phyloP scores from a whole-genome alignment of 441 rosid genomes.

The Codiaeum variegatum region DNA sequence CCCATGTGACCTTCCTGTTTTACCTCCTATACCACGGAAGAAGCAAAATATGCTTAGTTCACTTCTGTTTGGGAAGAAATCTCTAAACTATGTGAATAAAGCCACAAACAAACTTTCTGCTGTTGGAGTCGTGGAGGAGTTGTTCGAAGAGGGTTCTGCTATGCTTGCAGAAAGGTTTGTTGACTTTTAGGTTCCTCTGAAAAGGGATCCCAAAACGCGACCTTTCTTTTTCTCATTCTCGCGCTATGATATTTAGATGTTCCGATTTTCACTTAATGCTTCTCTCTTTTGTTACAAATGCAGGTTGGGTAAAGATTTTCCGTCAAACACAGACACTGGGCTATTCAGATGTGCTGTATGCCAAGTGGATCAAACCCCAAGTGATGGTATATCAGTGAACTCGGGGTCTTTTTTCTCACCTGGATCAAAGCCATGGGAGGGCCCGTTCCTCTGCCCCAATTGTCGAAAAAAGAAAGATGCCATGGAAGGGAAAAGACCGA shows the following conservation, averaged over 20 bases:
- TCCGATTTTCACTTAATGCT: neutral
- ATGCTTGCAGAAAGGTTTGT: conserved; percentile 87
- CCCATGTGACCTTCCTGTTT: conserved; percentile 72
- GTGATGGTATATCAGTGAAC: conserved; percentile 48
- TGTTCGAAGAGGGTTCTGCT: conserved; percentile 99
- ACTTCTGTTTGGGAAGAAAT: conserved; percentile 63
- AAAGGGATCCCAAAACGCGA: neutral
- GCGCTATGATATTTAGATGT: neutral
- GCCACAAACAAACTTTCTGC: conserved; percentile 78
- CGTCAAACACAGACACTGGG: conserved; percentile 48
- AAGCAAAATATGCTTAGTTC: conserved; percentile 62
- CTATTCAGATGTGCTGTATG: conserved; percentile 86
- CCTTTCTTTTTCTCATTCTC: neutral
- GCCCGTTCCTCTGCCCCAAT: conserved; percentile 77
- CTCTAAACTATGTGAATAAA: conserved; percentile 41
- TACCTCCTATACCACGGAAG: conserved; percentile 62
- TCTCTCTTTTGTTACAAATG: conserved; percentile 20
- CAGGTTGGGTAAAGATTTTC: conserved; percentile 84
- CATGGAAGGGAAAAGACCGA: conserved; percentile 92
- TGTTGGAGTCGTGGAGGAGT: conserved; percentile 92
- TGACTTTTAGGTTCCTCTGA: neutral
- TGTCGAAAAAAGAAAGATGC: conserved; percentile 95
- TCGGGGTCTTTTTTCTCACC: conserved; percentile 58
- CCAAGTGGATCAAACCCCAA: conserved; percentile 76
- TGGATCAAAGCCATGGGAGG: conserved; percentile 81